Conservation (phyloP, 257 asterid genomes). For the Misopates orontium region DNA sequence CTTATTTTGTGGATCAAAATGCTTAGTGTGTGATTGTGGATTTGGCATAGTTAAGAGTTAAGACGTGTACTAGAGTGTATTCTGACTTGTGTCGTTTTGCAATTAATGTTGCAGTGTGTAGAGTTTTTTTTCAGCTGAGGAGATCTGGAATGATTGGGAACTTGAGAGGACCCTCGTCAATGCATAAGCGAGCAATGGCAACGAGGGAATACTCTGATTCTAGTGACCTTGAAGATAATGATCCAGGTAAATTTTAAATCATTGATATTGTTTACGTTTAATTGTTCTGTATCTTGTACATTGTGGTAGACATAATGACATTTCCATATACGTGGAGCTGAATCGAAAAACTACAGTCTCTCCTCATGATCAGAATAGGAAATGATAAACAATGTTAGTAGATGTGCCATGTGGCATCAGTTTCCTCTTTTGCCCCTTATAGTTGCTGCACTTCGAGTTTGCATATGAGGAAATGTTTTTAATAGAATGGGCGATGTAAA, state of each 20-base stretch:
- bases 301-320: background rate
- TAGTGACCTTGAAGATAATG: conserved; percentile 49
- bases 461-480: too few relatives aligned
- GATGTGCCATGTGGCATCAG: background rate
- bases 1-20: too few relatives aligned
- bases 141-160: conserved; percentile 47
- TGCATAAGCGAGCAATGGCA: conserved; percentile 55
- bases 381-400: background rate
- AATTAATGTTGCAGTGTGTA: conserved; percentile 17
- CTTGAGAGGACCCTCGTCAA: conserved; percentile 44
- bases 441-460: too few relatives aligned
- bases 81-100: conserved; percentile 20
- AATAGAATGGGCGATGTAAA: background rate
- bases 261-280: background rate
- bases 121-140: conserved; percentile 24
- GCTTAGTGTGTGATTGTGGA: too few relatives aligned
- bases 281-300: background rate
- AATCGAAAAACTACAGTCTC: conserved; percentile 3
- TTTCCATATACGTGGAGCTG: conserved; percentile 20
- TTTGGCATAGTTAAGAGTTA: too few relatives aligned
- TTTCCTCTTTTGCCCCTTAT: background rate
- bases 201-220: conserved; percentile 46
- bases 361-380: background rate
- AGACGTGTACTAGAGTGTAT: too few relatives aligned
- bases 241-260: conserved; percentile 38